Base-by-base conservation (phyloP, 139 green algal species). In the Gonium pectorale region DNA sequence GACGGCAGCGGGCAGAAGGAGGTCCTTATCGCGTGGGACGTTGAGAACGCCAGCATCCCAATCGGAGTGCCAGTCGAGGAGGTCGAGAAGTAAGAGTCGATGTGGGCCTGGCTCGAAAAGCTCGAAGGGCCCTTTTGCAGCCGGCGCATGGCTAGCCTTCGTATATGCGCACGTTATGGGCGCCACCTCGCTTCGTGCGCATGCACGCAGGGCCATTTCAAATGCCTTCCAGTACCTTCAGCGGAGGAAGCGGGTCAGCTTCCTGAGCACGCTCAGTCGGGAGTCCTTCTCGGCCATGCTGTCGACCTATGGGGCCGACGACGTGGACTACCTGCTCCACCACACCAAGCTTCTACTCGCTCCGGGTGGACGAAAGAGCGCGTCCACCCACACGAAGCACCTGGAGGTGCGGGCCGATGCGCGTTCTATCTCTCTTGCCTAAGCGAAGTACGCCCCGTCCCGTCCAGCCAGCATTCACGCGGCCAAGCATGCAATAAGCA, bases 161-260 rank as follows among this genome's bases (percentile, higher is more conserved):
- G n/a, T n/a, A n/a, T n/a, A n/a, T n/a, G n/a, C n/a, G n/a, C n/a
- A n/a, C n/a, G n/a, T n/a, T n/a, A n/a, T n/a, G n/a, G n/a, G n/a
- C n/a, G n/a, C n/a, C n/a, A n/a, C n/a, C n/a, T n/a, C n/a, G n/a
- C n/a, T n/a, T n/a, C n/a, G n/a, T n/a, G n/a, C n/a, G n/a, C n/a
- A n/a, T n/a, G n/a, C n/a, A n/a, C n/a, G 19, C 70, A 79, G 70
- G 49, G 70, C 70, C 6, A 66, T 79, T 11, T 64, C 46, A 0
- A 79, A 79, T 31, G 70, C 70, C 31, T 79, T 79, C 33, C 70
- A 66, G 21, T 49, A 44, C 46, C 22, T 66, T 3, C 70, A 46
- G 17, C 70, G 70, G 1, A n/a, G 70, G 9, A 64, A 66, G 46
- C 31, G 19, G 2, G 15, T 33, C 7, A 49, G 6, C 5, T 79